A percentile compares a stretch with the other conserved stretches of the same genome.
Conservation (phyloP, 345 rosid genomes). For the Salix koriyanagi region DNA sequence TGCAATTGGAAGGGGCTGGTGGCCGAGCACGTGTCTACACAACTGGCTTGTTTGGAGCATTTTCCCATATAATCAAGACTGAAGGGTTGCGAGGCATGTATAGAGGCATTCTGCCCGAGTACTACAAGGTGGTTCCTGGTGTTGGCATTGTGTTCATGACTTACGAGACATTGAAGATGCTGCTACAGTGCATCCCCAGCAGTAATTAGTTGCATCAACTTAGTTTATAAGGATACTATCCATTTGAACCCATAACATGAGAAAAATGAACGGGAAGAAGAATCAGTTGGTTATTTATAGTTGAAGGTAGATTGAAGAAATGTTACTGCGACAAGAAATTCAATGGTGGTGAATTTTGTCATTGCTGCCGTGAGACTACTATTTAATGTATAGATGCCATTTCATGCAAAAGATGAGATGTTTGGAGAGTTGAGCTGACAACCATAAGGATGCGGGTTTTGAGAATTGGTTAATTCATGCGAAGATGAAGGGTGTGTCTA, state of each 20-base stretch:
- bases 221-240: neutral
- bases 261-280: neutral
- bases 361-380: constrained; percentile 32
- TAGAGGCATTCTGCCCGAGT: constrained; percentile 88
- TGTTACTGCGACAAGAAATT: constrained; percentile 7
- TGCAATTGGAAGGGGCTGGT: constrained; percentile 87
- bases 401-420: neutral
- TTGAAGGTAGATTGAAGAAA: constrained; percentile 11
- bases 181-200: constrained; percentile 15
- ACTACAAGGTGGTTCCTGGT: constrained; percentile 89
- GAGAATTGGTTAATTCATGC: neutral
- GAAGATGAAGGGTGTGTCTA: neutral
- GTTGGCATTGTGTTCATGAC: constrained; percentile 97
- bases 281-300: neutral
- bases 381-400: constrained; percentile 36
- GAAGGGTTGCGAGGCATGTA: constrained; percentile 81
- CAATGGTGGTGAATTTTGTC: constrained; percentile 47
- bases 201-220: neutral
- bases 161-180: constrained; percentile 71
- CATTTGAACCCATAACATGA: neutral
- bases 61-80: constrained; percentile 49
- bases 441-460: neutral
- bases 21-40: constrained; percentile 69
- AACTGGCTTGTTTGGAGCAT: constrained; percentile 65
- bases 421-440: neutral